Conservation (phyloP, 257 asterid genomes). For the Capsicum baccatum region DNA sequence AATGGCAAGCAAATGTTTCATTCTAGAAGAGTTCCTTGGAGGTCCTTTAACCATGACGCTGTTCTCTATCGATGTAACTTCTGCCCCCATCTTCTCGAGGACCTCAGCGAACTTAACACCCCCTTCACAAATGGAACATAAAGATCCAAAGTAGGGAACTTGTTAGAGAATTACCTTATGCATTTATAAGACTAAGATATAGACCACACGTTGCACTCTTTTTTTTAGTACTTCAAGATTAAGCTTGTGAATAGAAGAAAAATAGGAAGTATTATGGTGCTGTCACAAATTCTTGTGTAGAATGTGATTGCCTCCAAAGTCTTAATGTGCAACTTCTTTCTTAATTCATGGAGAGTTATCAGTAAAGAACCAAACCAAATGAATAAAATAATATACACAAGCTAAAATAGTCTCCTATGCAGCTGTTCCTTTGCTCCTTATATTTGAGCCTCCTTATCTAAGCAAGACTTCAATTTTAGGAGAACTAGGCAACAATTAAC, state of each 20-base stretch:
- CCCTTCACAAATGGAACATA: slow-evolving; percentile 53
- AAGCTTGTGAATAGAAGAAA: neutral
- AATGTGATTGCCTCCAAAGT: neutral
- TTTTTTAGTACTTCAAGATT: neutral
- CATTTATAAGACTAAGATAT: neutral
- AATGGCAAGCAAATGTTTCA: slow-evolving; percentile 69
- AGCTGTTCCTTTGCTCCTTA: no score
- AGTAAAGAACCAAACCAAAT: no score
- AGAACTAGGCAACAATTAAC: no score
- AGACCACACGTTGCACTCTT: neutral
- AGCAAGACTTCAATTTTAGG: no score
- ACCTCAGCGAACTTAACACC: slow-evolving; percentile 94
- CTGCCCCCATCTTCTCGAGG: slow-evolving; percentile 91
- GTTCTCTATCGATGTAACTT: slow-evolving; percentile 90
- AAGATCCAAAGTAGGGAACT: neutral
- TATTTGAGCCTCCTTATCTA: no score
- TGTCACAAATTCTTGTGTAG: neutral
- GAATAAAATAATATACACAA: no score
- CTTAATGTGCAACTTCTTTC: neutral
- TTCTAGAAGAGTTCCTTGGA: slow-evolving; percentile 56
- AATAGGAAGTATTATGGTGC: neutral
- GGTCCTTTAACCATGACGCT: slow-evolving; percentile 96
- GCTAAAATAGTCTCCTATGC: no score
- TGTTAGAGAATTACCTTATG: neutral
- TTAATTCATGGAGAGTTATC: no score